Evolutionary conservation across 768 basidiomycete genomes (phyloP).

Genomic region (Cyclocybe aegerita): DNA sequence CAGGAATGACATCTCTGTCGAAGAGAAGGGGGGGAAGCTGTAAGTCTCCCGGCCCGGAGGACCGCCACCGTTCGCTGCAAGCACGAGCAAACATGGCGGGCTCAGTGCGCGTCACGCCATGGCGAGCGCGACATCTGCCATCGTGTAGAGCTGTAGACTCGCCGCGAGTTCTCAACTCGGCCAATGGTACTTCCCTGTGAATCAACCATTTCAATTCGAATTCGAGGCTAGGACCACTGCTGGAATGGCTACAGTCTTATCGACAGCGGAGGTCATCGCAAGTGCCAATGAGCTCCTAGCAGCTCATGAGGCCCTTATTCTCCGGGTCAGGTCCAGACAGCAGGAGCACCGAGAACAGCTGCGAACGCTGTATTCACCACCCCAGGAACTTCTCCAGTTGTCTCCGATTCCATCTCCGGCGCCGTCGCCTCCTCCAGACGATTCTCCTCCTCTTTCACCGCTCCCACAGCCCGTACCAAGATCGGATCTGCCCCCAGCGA

Average conservation of each 20-base stretch:
- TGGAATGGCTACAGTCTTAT: not conserved
- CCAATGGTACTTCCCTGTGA: too few relatives aligned
- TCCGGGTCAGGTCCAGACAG: constrained; percentile 56
- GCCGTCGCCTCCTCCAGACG: constrained; percentile 48
- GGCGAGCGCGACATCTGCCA: too few relatives aligned
- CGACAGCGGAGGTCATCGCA: constrained; percentile 51
- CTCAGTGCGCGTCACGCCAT: too few relatives aligned
- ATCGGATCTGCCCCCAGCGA: constrained; percentile 56
- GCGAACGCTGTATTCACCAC: constrained; percentile 52
- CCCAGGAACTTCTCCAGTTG: constrained; percentile 51
- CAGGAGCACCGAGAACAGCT: constrained; percentile 56
- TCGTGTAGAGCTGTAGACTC: too few relatives aligned
- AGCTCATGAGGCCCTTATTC: constrained; percentile 57
- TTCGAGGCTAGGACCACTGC: too few relatives aligned
- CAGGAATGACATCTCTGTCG: too few relatives aligned
- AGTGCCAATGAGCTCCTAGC: constrained; percentile 68
- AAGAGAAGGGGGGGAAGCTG: too few relatives aligned
- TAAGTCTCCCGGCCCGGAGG: too few relatives aligned
- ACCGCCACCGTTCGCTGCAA: too few relatives aligned
- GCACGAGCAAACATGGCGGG: too few relatives aligned
- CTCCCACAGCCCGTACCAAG: constrained; percentile 34
- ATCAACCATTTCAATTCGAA: too few relatives aligned
- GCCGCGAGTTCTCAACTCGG: too few relatives aligned
- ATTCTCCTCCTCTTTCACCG: constrained; percentile 43
- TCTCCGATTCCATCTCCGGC: constrained; percentile 61